These are phyloP conservation scores for Rhododendron molle DNA, from an alignment of 148 eudicot species.

Conservation along the genomic window DNA sequence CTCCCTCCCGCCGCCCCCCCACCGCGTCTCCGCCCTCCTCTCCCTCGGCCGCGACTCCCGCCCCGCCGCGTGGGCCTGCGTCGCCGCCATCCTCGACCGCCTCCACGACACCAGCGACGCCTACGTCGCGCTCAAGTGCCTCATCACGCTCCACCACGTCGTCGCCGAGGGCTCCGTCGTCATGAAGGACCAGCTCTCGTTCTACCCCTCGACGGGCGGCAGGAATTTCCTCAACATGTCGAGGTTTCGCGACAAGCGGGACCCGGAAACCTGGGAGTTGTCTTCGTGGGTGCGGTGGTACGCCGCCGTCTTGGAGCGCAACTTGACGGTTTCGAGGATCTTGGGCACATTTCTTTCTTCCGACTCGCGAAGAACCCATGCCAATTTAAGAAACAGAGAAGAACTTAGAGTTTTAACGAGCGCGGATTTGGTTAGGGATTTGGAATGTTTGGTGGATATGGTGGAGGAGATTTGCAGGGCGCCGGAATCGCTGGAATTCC, in stretches of 20 bases:
- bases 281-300: constrained; percentile 66
- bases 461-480: constrained; percentile 44
- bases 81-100: constrained; percentile 46
- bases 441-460: constrained; percentile 31
- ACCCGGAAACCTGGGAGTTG: constrained; percentile 41
- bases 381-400: background rate
- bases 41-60: constrained; percentile 25
- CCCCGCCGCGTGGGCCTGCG: constrained; percentile 15
- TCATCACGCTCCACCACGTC: constrained; percentile 51
- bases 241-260: constrained; percentile 27
- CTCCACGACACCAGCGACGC: constrained; percentile 33
- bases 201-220: constrained; percentile 12
- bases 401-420: background rate
- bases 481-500: constrained; percentile 44
- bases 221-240: constrained; percentile 35
- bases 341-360: constrained; percentile 17
- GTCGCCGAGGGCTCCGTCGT: constrained; percentile 28
- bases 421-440: constrained; percentile 23
- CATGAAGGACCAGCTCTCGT: constrained; percentile 23
- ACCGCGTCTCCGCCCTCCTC: constrained; percentile 31
- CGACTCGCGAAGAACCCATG: background rate
- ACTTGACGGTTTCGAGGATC: constrained; percentile 15
- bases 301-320: constrained; percentile 38
- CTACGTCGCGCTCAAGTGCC: constrained; percentile 66
- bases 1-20: constrained; percentile 36